Evolutionary conservation across 2,329 filamentous ascomycete species (phyloP).

Genomic region (Aspergillus flavus): DNA sequence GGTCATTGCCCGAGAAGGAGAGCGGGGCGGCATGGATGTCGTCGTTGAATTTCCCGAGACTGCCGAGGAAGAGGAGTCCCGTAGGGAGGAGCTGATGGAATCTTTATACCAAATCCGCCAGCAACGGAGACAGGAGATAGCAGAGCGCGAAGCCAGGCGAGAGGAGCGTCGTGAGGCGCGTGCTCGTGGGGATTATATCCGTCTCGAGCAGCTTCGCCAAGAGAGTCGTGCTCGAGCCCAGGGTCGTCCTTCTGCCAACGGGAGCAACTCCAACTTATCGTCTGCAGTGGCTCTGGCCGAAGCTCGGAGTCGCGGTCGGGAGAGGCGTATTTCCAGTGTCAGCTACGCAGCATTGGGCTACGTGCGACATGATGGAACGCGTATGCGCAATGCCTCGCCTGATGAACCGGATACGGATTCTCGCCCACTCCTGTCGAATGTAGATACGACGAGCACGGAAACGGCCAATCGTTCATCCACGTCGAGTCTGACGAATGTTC

Average conservation of each 20-base stretch:
- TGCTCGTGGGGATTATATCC: conserved; percentile 67
- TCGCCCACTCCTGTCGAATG: conserved; percentile 46
- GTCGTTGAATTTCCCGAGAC: conserved; percentile 85
- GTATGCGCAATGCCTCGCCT: conserved; percentile 49
- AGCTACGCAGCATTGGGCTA: conserved; percentile 51
- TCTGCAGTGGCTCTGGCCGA: conserved; percentile 46
- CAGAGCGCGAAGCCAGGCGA: conserved; percentile 76
- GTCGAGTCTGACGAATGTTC: conserved; percentile 29
- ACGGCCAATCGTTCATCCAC: conserved; percentile 29
- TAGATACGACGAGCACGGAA: conserved; percentile 36
- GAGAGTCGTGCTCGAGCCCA: conserved; percentile 58
- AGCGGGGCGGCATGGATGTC: conserved; percentile 86
- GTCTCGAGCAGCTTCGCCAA: conserved; percentile 64
- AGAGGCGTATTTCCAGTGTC: conserved; percentile 50
- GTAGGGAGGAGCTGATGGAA: conserved; percentile 90
- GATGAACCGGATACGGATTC: conserved; percentile 52
- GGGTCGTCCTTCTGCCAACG: conserved; percentile 28
- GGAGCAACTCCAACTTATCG: conserved; percentile 38
- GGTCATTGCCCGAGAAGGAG: conserved; percentile 84
- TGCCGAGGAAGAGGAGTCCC: conserved; percentile 72
- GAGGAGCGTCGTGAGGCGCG: conserved; percentile 71
- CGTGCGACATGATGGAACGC: conserved; percentile 52
- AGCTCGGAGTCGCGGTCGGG: conserved; percentile 46
- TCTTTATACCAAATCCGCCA: conserved; percentile 85
- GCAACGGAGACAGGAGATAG: conserved; percentile 72